These are phyloP conservation scores for Psilocybe sp. DNA, from an alignment of 768 basidiomycete genomes.

Conservation along the genomic window DNA sequence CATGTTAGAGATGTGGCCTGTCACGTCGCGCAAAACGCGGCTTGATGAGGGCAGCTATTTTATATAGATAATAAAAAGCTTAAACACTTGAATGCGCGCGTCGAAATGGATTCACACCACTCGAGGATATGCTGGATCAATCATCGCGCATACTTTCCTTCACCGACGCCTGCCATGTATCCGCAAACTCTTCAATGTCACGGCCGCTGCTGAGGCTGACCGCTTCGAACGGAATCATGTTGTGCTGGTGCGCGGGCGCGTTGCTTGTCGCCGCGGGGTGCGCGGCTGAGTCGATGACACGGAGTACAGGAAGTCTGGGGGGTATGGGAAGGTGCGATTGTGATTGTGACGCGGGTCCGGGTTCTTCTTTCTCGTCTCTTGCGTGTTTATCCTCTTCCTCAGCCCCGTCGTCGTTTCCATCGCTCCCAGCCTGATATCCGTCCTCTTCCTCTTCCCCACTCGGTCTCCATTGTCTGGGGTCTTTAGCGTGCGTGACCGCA, in stretches of 20 bases:
- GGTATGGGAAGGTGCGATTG: too few species aligned
- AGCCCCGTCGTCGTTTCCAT: too few species aligned
- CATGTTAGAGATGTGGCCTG: not conserved
- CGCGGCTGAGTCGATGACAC: constrained; percentile 68
- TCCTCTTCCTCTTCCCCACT: too few species aligned
- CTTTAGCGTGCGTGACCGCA: not conserved
- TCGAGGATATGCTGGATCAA: not conserved
- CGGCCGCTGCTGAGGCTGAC: constrained; percentile 74
- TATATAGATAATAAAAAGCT: too few species aligned
- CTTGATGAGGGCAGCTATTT: too few species aligned
- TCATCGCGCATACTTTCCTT: constrained; percentile 24
- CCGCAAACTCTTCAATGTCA: constrained; percentile 70
- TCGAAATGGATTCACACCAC: too few species aligned
- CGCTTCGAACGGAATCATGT: constrained; percentile 90
- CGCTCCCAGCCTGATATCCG: too few species aligned
- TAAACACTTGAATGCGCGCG: too few species aligned
- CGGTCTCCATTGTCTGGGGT: not conserved
- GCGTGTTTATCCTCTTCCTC: too few species aligned
- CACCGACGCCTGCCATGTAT: constrained; percentile 58
- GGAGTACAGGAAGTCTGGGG: constrained; percentile 43
- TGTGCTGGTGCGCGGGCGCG: constrained; percentile 76
- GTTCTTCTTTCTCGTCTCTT: too few species aligned
- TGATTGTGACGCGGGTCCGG: too few species aligned
- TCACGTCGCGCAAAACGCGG: too few species aligned
- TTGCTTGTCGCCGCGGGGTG: constrained; percentile 70